Conservation (phyloP, 2,329 filamentous ascomycete species). For the Didymellaceae sp. region DNA sequence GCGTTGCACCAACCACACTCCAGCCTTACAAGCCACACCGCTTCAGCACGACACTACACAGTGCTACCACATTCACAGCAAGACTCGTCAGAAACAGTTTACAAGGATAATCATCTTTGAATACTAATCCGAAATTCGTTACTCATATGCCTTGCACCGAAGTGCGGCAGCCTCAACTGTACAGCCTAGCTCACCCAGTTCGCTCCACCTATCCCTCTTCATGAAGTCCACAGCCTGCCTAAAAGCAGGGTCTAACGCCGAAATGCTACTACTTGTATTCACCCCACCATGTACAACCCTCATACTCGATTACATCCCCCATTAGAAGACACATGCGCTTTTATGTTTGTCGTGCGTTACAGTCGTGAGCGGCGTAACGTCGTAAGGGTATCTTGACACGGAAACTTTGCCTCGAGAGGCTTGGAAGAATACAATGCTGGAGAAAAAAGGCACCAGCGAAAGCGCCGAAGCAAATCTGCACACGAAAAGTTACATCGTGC, state of each 20-base stretch:
- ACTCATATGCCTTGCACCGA: not conserved
- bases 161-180: not conserved
- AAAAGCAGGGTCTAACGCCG: too few species aligned
- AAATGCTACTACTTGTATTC: too few species aligned
- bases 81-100: too few species aligned
- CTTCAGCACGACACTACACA: not conserved
- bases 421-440: conserved; percentile 12
- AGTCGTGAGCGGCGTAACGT: conserved; percentile 36
- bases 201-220: not conserved
- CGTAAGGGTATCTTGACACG: conserved; percentile 33
- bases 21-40: not conserved
- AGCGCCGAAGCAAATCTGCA: conserved; percentile 25
- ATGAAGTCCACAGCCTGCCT: too few species aligned
- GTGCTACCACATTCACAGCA: too few species aligned
- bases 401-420: conserved; percentile 10
- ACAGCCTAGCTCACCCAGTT: not conserved
- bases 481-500: not conserved
- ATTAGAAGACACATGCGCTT: conserved; percentile 21
- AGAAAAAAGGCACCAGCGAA: conserved; percentile 13
- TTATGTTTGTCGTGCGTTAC: conserved; percentile 27
- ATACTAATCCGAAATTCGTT: conserved; percentile 21
- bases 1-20: conserved; percentile 2
- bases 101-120: not conserved
- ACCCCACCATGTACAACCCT: not conserved
- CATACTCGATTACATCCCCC: conserved; percentile 20